Percentiles rank a stretch among this genome's conserved stretches.
phyloP scores from a whole-genome alignment of 345 rosid species.

The Trapa incisa region DNA sequence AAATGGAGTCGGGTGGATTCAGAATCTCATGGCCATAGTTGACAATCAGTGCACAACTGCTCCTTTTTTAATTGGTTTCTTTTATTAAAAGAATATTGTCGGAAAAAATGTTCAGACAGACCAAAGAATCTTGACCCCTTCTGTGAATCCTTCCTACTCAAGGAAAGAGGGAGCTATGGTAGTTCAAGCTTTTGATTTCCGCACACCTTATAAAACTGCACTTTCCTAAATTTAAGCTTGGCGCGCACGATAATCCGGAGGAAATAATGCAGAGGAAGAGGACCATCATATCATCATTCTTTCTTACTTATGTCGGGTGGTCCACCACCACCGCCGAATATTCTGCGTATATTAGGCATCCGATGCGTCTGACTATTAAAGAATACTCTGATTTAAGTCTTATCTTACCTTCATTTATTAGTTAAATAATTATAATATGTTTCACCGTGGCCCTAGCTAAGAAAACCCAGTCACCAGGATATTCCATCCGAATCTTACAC shows the following conservation, averaged over 20 bases:
- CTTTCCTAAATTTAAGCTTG: background rate
- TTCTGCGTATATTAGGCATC: constrained; percentile 1
- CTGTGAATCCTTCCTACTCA: too few relatives aligned
- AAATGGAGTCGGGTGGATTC: background rate
- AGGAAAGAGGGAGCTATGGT: too few relatives aligned
- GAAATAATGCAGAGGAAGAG: background rate
- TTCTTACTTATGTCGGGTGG: background rate
- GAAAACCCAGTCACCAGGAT: too few relatives aligned
- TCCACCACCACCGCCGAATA: background rate
- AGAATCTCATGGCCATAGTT: background rate
- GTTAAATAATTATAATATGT: too few relatives aligned
- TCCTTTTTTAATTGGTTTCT: background rate
- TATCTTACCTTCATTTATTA: too few relatives aligned
- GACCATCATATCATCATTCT: background rate
- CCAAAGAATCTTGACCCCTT: too few relatives aligned
- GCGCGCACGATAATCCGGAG: background rate
- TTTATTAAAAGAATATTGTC: background rate
- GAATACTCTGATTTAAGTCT: too few relatives aligned
- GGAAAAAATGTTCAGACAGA: background rate
- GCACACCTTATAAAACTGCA: background rate
- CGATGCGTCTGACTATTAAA: too few relatives aligned
- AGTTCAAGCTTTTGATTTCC: background rate
- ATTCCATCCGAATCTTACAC: too few relatives aligned
- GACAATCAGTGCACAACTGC: background rate
- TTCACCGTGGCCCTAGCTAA: too few relatives aligned